A percentile compares a stretch with the other conserved stretches of the same genome.
phyloP scores from a whole-genome alignment of 768 basidiomycete species.

The Suillus tomentosus region DNA sequence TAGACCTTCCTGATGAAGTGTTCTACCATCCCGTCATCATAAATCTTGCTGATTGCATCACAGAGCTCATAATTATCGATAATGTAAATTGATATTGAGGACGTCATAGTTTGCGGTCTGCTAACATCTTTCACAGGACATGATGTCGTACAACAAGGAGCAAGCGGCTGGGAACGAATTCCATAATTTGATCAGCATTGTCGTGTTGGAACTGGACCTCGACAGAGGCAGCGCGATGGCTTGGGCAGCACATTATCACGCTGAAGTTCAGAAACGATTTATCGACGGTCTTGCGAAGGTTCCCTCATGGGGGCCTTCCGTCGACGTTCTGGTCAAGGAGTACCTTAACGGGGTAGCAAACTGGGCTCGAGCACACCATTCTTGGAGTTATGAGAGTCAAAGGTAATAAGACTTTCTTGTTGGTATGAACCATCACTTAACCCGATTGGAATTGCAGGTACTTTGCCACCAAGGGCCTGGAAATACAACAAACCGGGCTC shows the following conservation, averaged over 20 bases:
- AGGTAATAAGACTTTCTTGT: background rate
- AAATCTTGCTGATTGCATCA: constrained; percentile 11
- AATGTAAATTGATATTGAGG: constrained; percentile 22
- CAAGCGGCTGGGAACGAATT: constrained; percentile 32
- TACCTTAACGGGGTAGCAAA: constrained; percentile 30
- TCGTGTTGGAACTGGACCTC: constrained; percentile 31
- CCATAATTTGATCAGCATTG: constrained; percentile 37
- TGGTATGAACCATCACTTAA: background rate
- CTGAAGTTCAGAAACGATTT: constrained; percentile 20
- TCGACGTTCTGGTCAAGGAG: constrained; percentile 26
- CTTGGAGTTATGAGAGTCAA: constrained; percentile 33
- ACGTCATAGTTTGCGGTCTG: background rate
- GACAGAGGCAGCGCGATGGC: constrained; percentile 31
- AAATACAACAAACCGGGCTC: constrained; percentile 25
- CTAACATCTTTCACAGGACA: constrained; percentile 27
- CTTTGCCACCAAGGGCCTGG: constrained; percentile 29
- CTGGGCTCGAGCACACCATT: constrained; percentile 26
- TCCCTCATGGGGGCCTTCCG: constrained; percentile 29
- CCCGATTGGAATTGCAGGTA: constrained; percentile 1
- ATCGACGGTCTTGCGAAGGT: constrained; percentile 22
- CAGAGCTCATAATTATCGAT: constrained; percentile 24
- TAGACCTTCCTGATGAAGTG: constrained; percentile 36
- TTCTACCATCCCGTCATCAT: constrained; percentile 27
- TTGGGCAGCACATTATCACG: constrained; percentile 25
- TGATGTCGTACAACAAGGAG: constrained; percentile 40